These are phyloP conservation scores for Fusarium equiseti DNA, from an alignment of 2,329 filamentous ascomycete species.

Conservation along the genomic window DNA sequence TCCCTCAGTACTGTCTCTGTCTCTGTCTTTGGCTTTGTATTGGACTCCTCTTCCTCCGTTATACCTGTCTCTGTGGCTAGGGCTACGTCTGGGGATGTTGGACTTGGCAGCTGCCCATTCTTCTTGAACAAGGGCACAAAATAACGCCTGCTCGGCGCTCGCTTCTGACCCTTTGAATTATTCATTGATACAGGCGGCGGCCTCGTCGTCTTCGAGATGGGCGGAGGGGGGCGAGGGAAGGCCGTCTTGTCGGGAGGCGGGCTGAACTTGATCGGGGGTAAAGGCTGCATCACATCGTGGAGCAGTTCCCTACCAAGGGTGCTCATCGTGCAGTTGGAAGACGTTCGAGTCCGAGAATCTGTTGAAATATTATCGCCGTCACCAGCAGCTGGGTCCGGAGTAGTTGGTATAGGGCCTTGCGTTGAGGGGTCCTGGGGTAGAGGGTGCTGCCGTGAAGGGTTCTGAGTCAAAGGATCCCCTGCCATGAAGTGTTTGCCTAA, in stretches of 20 bases:
- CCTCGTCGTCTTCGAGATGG: constrained; percentile 4
- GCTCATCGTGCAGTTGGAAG: constrained; percentile 41
- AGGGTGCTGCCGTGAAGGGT: not conserved
- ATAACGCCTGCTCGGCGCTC: constrained; percentile 27
- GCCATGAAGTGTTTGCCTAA: constrained; percentile 10
- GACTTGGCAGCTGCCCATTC: constrained; percentile 27
- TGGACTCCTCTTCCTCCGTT: not conserved
- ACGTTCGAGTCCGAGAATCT: not conserved
- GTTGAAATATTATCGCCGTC: not conserved
- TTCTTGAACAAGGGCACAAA: constrained; percentile 38
- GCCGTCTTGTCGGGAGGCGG: not conserved
- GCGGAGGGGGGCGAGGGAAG: not conserved
- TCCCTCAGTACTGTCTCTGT: constrained; percentile 28
- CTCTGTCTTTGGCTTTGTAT: not conserved
- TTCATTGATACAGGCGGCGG: constrained; percentile 1
- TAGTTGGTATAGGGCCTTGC: not conserved
- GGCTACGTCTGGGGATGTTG: constrained; percentile 27
- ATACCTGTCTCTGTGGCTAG: not conserved
- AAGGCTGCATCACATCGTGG: constrained; percentile 38
- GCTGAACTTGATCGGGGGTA: constrained; percentile 17
- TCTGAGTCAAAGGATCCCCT: constrained; percentile 5
- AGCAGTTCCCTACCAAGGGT: constrained; percentile 40
- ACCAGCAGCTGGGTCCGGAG: not conserved
- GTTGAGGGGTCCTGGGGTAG: not conserved
- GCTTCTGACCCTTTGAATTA: constrained; percentile 4